Evolutionary conservation across 352 stramenopile genomes (phyloP), one percentile per base, ranked within the genome.

Genomic region (Globisporangium carolinianum): DNA sequence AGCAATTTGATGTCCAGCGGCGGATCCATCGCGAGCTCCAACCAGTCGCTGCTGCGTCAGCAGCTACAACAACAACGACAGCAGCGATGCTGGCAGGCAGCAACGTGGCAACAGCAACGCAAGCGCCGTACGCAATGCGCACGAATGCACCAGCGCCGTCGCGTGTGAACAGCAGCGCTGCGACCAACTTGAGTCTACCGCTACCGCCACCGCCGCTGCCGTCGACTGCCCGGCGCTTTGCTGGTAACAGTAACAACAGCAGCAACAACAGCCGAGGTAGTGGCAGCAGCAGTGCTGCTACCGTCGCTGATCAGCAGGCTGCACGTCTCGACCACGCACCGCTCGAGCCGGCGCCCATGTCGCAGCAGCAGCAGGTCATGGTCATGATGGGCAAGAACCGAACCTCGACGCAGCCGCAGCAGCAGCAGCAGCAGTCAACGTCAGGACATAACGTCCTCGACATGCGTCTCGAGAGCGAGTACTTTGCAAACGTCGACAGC

Each of bases 11-110:
- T 24, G 24, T 24, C 24, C 24, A 24, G 11, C 60, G 61, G 17
- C 66, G 68, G 11, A 75, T 83, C 48, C 73, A 80, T 24, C 69
- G 73, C 11, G 76, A 72, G 9, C 47, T 71, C n/a, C 63, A 65
- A 47, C 58, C 58, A 42, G 11, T 5, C 39, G 42, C 14, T 45
- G 8, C 6, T 24, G 24, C 24, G 24, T 24, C 24, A 24, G 1
- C 55, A 17, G 18, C 24, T 8, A 10, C 38, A 35, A 4, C 8
- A 9, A 9, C 42, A 9, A 17, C 8, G 2, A 7, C 52, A 8
- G 6, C 41, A 5, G 10, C 41, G 39, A 45, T 35, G 24, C 24
- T 24, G 24, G 2, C 24, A 24, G 24, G 24, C 24, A 24, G 24
- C 24, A 24, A 24, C 24, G 24, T 24, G 41, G 18, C n/a, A 11